Evolutionary conservation across 2,329 filamentous ascomycete genomes (phyloP).

Genomic region (Colletotrichum cereale): DNA sequence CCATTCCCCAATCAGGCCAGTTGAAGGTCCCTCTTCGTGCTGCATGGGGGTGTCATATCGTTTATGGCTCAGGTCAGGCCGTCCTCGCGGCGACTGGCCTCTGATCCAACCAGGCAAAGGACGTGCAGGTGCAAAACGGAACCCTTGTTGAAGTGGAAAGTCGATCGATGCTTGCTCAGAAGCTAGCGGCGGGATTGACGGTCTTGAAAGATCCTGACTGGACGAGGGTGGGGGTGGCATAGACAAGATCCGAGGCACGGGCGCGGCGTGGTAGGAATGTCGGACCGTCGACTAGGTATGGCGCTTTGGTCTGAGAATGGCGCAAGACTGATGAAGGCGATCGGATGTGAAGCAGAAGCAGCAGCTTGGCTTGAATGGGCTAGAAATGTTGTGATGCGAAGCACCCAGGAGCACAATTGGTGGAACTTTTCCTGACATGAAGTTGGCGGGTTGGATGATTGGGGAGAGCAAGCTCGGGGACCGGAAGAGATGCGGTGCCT

Average conservation of each 20-base stretch:
- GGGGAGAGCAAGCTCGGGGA: not conserved
- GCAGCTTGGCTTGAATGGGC: slow-evolving; percentile 24
- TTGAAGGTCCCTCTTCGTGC: slow-evolving; percentile 13
- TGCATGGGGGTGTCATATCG: slow-evolving; percentile 5
- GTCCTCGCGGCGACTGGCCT: slow-evolving; percentile 25
- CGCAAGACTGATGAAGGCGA: too few relatives aligned
- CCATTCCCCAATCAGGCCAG: slow-evolving; percentile 28
- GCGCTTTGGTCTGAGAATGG: not conserved
- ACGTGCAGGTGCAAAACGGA: slow-evolving; percentile 24
- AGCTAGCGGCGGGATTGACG: slow-evolving; percentile 40
- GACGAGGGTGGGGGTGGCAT: not conserved
- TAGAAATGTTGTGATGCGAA: not conserved
- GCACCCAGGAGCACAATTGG: slow-evolving; percentile 23
- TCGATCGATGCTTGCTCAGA: slow-evolving; percentile 14
- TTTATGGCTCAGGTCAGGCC: slow-evolving; percentile 17
- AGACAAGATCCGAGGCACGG: not conserved
- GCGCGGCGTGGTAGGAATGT: slow-evolving; percentile 27
- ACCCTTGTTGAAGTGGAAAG: slow-evolving; percentile 19
- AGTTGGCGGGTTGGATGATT: slow-evolving; percentile 7
- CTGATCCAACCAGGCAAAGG: slow-evolving; percentile 1
- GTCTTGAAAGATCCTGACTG: slow-evolving; percentile 34
- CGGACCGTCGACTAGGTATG: slow-evolving; percentile 40
- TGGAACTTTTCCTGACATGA: slow-evolving; percentile 31
- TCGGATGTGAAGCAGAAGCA: not conserved
- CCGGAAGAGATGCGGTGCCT: slow-evolving; percentile 19